A percentile compares a stretch with the other conserved stretches of the same genome.
These are phyloP conservation scores for Echium plantagineum DNA, from an alignment of 257 asterid species.

Conservation along the genomic window DNA sequence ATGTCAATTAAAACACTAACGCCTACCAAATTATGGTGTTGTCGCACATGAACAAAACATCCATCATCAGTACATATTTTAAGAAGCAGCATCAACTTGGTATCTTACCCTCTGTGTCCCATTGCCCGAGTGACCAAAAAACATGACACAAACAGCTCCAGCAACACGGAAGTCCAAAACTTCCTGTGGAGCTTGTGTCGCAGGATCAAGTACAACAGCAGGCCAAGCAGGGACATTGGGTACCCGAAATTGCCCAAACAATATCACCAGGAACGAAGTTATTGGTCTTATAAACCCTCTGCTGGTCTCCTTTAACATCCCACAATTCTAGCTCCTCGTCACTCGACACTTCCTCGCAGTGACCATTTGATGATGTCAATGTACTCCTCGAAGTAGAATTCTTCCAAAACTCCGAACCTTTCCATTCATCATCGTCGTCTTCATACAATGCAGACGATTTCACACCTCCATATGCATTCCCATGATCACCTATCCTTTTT, in stretches of 20 bases:
- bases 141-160: constrained; percentile 84
- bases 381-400: constrained; percentile 32
- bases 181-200: constrained; percentile 68
- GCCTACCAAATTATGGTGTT: constrained; percentile 6
- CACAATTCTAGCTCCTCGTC: constrained; percentile 41
- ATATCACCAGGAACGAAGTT: constrained; percentile 68
- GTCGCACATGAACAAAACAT: constrained; percentile 1
- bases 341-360: constrained; percentile 16
- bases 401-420: constrained; percentile 23
- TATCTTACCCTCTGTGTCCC: constrained; percentile 88
- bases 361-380: constrained; percentile 27
- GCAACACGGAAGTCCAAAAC: constrained; percentile 54
- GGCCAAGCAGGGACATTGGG: constrained; percentile 86
- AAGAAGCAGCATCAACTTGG: background rate
- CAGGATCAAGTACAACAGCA: constrained; percentile 81
- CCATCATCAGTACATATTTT: background rate
- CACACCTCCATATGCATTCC: constrained; percentile 22
- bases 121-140: constrained; percentile 92
- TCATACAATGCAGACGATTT: constrained; percentile 50
- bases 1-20: constrained; percentile 17
- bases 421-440: constrained; percentile 46
- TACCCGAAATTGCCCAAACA: constrained; percentile 94
- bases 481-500: constrained; percentile 26
- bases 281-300: constrained; percentile 23
- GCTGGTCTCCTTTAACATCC: constrained; percentile 31